These are phyloP conservation scores for Eucalyptus lansdowneana DNA, from an alignment of 345 rosid genomes.

Conservation along the genomic window DNA sequence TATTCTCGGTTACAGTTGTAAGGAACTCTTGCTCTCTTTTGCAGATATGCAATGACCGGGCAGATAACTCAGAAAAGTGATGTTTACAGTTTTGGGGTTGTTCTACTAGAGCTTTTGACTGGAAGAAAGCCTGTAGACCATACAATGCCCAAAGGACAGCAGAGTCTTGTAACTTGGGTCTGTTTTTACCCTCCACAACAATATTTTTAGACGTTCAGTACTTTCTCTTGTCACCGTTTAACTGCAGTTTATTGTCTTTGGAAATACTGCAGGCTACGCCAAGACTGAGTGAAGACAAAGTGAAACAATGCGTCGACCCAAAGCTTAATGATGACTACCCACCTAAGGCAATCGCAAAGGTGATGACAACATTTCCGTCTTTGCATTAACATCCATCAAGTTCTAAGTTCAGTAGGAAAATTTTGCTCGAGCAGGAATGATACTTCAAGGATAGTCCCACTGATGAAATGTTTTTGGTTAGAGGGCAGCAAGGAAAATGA, in stretches of 20 bases:
- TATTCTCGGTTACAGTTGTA: neutral
- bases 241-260: no score
- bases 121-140: constrained; percentile 95
- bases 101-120: constrained; percentile 85
- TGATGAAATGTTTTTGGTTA: neutral
- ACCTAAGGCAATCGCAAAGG: constrained; percentile 94
- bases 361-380: neutral
- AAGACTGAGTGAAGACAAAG: constrained; percentile 94
- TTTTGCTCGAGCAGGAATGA: neutral
- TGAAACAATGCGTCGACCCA: constrained; percentile 92
- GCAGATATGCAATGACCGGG: constrained; percentile 96
- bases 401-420: neutral
- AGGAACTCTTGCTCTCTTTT: neutral
- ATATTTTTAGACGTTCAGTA: neutral
- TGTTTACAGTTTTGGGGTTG: constrained; percentile 95
- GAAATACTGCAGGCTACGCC: constrained; percentile 68
- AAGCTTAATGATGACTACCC: constrained; percentile 80
- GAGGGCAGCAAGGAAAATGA: neutral
- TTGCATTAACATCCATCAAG: neutral
- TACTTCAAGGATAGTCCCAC: neutral
- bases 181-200: neutral
- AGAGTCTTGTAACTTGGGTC: constrained; percentile 97
- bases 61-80: constrained; percentile 91
- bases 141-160: constrained; percentile 92
- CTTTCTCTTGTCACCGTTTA: neutral